These are phyloP conservation scores for Entamoeba histolytica DNA, from an alignment of 208 protist genomes.

Conservation along the genomic window DNA sequence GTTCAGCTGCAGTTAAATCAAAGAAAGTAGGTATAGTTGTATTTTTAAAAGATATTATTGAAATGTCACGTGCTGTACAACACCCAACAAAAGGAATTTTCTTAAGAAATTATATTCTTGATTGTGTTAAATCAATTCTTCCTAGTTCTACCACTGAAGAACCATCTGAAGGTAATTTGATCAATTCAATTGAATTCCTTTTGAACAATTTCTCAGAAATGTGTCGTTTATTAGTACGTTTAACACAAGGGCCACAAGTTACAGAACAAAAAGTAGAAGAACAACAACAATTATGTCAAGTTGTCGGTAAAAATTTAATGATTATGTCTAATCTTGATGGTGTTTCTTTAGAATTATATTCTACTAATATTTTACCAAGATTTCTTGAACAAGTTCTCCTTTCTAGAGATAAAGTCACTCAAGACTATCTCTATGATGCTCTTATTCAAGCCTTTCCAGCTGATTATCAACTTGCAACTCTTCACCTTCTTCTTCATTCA, in stretches of 20 bases:
- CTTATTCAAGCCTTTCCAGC: neutral
- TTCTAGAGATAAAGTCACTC: neutral
- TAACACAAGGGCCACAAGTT: neutral
- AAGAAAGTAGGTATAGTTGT: neutral
- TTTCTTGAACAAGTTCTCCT: neutral
- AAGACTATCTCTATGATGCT: neutral
- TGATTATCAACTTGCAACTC: neutral
- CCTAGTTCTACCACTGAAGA: neutral
- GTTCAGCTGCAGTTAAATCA: neutral
- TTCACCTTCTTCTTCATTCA: neutral
- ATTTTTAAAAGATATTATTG: conserved; percentile 22
- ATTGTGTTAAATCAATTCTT: conserved; percentile 4
- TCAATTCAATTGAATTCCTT: neutral
- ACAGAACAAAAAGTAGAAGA: neutral
- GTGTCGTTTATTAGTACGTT: neutral
- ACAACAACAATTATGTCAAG: neutral
- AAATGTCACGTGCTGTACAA: conserved; percentile 24
- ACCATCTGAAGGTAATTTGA: neutral
- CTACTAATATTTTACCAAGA: neutral
- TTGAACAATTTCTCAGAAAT: neutral
- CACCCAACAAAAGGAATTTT: conserved; percentile 26
- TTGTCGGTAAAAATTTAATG: neutral
- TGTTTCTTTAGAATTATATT: neutral
- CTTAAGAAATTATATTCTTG: conserved; percentile 9
- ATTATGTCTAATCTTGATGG: neutral